Conservation (phyloP, 345 rosid species). For the Microcos paniculata region DNA sequence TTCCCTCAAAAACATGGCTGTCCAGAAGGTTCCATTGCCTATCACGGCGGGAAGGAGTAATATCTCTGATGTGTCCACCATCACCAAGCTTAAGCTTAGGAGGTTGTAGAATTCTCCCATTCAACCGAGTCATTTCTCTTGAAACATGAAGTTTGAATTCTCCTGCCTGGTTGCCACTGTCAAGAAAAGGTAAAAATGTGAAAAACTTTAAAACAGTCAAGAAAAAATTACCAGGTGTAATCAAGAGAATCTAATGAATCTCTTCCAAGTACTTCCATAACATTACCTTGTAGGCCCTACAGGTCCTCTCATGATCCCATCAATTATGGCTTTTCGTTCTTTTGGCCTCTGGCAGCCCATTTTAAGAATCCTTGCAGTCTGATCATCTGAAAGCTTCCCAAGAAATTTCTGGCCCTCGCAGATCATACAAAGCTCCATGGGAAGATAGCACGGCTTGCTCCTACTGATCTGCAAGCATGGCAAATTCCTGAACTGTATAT, state of each 20-base stretch:
- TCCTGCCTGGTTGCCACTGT: slow-evolving; percentile 65
- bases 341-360: slow-evolving; percentile 94
- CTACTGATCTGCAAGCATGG: slow-evolving; percentile 93
- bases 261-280: neutral
- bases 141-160: slow-evolving; percentile 80
- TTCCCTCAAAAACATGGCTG: slow-evolving; percentile 73
- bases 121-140: slow-evolving; percentile 77
- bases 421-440: slow-evolving; percentile 93
- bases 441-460: slow-evolving; percentile 92
- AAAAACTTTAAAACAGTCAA: neutral
- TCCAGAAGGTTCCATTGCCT: slow-evolving; percentile 79
- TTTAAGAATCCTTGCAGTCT: slow-evolving; percentile 82
- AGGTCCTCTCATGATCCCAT: slow-evolving; percentile 75
- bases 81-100: slow-evolving; percentile 92
- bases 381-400: slow-evolving; percentile 96
- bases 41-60: slow-evolving; percentile 64
- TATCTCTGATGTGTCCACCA: slow-evolving; percentile 55
- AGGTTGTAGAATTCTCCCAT: slow-evolving; percentile 86
- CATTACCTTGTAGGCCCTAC: slow-evolving; percentile 90
- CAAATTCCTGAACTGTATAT: slow-evolving; percentile 73
- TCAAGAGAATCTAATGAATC: neutral
- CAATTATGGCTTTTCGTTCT: slow-evolving; percentile 75
- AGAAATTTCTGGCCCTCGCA: slow-evolving; percentile 99
- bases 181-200: slow-evolving; percentile 15
- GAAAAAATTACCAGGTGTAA: neutral